Base-by-base conservation (phyloP, 805 yeast species). In the Saccharomycopsis schoenii region DNA sequence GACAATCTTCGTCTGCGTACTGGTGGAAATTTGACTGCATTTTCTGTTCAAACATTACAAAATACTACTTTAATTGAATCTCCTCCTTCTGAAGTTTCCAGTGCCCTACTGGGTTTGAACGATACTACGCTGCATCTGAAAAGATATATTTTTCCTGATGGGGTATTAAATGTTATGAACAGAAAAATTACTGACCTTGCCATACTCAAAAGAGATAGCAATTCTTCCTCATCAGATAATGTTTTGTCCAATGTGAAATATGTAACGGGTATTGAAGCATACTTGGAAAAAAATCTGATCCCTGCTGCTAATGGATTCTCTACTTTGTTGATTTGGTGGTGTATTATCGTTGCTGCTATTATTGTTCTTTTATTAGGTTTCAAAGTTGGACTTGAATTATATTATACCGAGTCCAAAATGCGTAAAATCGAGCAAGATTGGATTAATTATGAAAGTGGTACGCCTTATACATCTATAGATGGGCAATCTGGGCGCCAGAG, bases 271-370 rank as follows among this genome's bases (percentile, higher is more conserved):
- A 60, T 71, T 40, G 69, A 63, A 36, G 67, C 71, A 2, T 71
- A 66, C 61, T 64, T 68, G 8, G 71, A 71, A 39, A 67, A 69
- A 51, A 66, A 70, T 10, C 43, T 62, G 34, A 64, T 71, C 24
- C 74, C 74, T 10, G 60, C 62, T 42, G 68, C 73, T 17, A 70
- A 71, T 60, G 67, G 71, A 12, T 72, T 72, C 60, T 61, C 68
- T 64, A 70, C 72, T 6, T 63, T 68, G 4, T 62, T 72, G 25
- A 62, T 72, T 17, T 72, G 72, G 70, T 72, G 70, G 67, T 65
- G 67, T 9, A 67, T 72, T 25, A 60, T 67, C 34, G 57, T 71
- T 56, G 72, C 64, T 8, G 66, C 60, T 1, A 61, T 68, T 15
- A 51, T 69, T 5, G 60, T 62, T 6, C 58, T 61, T 15, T 64